Conservation (phyloP, 768 basidiomycete species). For the Collybia sp. region DNA sequence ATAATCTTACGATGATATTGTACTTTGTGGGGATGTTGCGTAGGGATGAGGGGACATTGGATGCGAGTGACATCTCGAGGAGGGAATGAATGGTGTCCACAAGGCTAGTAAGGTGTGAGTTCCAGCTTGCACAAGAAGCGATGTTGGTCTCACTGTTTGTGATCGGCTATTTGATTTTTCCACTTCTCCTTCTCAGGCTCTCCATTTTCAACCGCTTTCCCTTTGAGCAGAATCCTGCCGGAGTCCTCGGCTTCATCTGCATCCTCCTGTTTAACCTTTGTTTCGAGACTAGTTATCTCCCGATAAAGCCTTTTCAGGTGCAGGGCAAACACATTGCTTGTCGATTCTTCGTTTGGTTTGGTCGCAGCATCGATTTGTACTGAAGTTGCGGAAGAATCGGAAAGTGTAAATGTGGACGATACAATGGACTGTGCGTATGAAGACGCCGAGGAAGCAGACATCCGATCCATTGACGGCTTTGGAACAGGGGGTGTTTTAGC, state of each 20-base stretch:
- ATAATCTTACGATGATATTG: constrained; percentile 91
- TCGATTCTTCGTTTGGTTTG: constrained; percentile 45
- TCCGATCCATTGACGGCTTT: constrained; percentile 62
- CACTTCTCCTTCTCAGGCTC: constrained; percentile 76
- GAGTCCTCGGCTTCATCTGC: constrained; percentile 45
- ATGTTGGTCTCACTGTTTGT: constrained; percentile 69
- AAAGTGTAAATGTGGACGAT: constrained; percentile 70
- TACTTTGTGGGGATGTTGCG: constrained; percentile 90
- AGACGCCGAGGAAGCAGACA: constrained; percentile 72
- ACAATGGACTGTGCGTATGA: constrained; percentile 67
- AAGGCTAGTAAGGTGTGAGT: constrained; percentile 46
- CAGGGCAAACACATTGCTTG: constrained; percentile 63
- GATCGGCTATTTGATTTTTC: constrained; percentile 64
- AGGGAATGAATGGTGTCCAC: constrained; percentile 90
- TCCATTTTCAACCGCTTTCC: constrained; percentile 39
- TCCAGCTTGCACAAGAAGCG: constrained; percentile 4
- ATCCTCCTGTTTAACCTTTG: constrained; percentile 62
- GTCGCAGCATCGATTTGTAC: constrained; percentile 57
- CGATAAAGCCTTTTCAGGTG: constrained; percentile 85
- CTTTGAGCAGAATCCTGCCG: constrained; percentile 38
- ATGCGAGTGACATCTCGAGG: constrained; percentile 79
- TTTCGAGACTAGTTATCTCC: constrained; percentile 74
- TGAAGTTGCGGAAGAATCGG: constrained; percentile 69
- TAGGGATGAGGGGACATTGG: constrained; percentile 82
- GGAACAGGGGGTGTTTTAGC: constrained; percentile 46